phyloP scores from a whole-genome alignment of 2,329 filamentous ascomycete genomes.

The Hymenoscyphus scutula region DNA sequence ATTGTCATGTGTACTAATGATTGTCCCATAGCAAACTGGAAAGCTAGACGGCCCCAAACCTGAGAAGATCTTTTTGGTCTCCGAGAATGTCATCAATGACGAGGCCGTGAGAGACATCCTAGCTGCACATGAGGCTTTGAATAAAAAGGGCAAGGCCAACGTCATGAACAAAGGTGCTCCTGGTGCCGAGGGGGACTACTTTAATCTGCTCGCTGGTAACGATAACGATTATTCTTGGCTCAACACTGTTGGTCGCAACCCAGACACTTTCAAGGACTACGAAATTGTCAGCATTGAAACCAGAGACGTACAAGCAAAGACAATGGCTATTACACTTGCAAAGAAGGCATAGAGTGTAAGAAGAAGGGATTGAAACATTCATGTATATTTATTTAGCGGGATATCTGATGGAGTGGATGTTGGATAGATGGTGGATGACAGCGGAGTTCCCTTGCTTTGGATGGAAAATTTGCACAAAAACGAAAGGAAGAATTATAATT shows the following conservation, averaged over 20 bases:
- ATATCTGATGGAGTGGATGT: too few relatives aligned
- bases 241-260: constrained; percentile 7
- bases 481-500: too few relatives aligned
- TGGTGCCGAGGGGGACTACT: background rate
- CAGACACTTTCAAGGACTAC: constrained; percentile 2
- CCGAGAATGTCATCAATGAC: background rate
- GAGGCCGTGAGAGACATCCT: background rate
- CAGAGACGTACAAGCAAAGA: background rate
- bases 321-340: background rate
- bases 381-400: too few relatives aligned
- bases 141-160: background rate
- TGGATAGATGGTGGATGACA: too few relatives aligned
- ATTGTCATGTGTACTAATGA: background rate
- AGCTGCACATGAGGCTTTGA: background rate
- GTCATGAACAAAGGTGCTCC: background rate
- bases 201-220: constrained; percentile 5
- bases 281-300: constrained; percentile 6
- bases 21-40: background rate
- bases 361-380: too few relatives aligned
- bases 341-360: background rate
- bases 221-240: constrained; percentile 4
- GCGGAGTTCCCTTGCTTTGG: too few relatives aligned
- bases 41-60: background rate
- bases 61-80: background rate
- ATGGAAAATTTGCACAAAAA: too few relatives aligned